Evolutionary conservation across 2,329 filamentous ascomycete species (phyloP), one percentile per base, ranked within the genome.

Genomic region (Cercospora zeae-maydis): DNA sequence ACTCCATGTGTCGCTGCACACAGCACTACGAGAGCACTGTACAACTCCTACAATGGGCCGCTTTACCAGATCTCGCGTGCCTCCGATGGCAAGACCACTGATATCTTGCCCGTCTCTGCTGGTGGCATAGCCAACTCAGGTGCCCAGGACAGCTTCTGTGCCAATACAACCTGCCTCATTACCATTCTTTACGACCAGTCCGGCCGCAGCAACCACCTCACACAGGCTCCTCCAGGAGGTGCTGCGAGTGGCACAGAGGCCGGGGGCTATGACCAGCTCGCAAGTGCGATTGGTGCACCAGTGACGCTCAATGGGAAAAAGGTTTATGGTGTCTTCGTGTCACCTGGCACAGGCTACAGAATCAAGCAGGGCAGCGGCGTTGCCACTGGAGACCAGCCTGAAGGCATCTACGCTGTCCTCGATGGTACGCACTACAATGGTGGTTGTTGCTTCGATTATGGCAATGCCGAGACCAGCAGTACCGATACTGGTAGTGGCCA

Each of bases 1-100:
- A 87, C 84, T 1, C 84, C 85, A n/a, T 88, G 86, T 68, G 76
- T 88, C 10, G 86, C 86, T 0, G 86, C 86, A 0, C 86, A 88
- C 71, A 83, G 83, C 72, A 88, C 85, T n/a, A 88, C 86, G 61
- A 82, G 86, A 3, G 84, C 85, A 14, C 73, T 88, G 6, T 88
- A 87, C 74, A 80, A 74, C 67, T 69, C 78, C 57, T 88, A 76
- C 75, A 77, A 58, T 7, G 83, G 83, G 3, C 56, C 82, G 0
- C 81, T 88, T 1, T 88, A 88, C 73, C 84, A 88, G 67, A 80
- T 88, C 2, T 78, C 78, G 59, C 85, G 86, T 52, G 81, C 75
- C 56, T 87, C 84, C 4, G 80, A 85, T 70, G 70, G 76, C 42
- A 69, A 78, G 27, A 84, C 80, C 1, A 78, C 74, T 2, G 75